phyloP scores from a whole-genome alignment of 164 flowering plant species.

The Berberis thunbergii region DNA sequence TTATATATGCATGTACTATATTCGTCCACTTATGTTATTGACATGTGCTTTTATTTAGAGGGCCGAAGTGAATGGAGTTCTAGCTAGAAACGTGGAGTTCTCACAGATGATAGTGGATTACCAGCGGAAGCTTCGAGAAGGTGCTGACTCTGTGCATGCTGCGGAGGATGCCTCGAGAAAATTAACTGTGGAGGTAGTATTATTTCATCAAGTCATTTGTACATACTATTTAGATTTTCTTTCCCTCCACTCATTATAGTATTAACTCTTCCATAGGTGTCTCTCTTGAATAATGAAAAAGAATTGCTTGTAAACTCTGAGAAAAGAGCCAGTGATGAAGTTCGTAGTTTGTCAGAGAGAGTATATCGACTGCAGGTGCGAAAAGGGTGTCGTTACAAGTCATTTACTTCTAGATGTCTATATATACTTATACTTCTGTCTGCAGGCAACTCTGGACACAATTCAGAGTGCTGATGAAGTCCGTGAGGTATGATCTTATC shows the following conservation, averaged over 20 bases:
- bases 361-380: slow-evolving; percentile 74
- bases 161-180: slow-evolving; percentile 69
- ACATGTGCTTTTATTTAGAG: slow-evolving; percentile 22
- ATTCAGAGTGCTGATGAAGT: slow-evolving; percentile 70
- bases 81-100: slow-evolving; percentile 78
- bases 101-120: slow-evolving; percentile 73
- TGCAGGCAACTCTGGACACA: slow-evolving; percentile 79
- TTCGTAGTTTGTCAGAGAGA: slow-evolving; percentile 65
- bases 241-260: slow-evolving; percentile 5
- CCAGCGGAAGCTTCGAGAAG: slow-evolving; percentile 69
- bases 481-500: slow-evolving; percentile 51
- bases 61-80: slow-evolving; percentile 47
- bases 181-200: slow-evolving; percentile 65
- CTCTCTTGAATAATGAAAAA: slow-evolving; percentile 69
- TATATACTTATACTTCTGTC: not conserved
- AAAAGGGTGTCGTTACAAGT: not conserved
- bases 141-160: slow-evolving; percentile 47
- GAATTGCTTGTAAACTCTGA: slow-evolving; percentile 68
- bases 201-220: not conserved
- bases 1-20: too few species aligned
- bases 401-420: not conserved
- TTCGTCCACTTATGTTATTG: too few species aligned
- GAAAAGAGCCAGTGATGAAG: slow-evolving; percentile 83
- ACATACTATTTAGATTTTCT: not conserved
- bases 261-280: slow-evolving; percentile 29